Evolutionary conservation across 2,329 filamentous ascomycete species (phyloP).

Genomic region (Huntiella decipiens): DNA sequence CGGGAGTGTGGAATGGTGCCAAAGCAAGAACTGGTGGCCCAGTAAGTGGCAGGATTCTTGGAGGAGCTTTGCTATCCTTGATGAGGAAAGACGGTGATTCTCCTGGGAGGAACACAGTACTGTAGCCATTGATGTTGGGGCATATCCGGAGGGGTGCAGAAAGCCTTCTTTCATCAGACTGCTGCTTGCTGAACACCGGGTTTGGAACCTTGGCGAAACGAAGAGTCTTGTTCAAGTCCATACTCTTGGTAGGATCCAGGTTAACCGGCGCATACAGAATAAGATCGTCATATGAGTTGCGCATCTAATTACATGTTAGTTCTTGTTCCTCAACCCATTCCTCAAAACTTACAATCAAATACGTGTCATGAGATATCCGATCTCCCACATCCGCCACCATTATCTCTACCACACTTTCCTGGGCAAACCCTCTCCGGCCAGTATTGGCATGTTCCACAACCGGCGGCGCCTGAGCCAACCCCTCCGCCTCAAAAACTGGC

Average conservation of each 20-base stretch:
- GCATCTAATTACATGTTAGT: constrained; percentile 31
- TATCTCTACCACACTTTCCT: constrained; percentile 60
- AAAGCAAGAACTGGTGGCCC: constrained; percentile 51
- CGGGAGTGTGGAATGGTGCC: constrained; percentile 56
- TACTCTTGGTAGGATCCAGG: constrained; percentile 29
- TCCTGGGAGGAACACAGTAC: constrained; percentile 66
- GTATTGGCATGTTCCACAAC: constrained; percentile 48
- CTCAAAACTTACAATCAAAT: constrained; percentile 50
- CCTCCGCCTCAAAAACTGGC: constrained; percentile 55
- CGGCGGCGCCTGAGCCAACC: constrained; percentile 59
- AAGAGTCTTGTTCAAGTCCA: constrained; percentile 36
- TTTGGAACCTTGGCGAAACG: constrained; percentile 54
- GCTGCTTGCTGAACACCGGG: constrained; percentile 26
- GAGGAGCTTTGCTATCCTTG: constrained; percentile 59
- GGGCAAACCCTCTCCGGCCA: constrained; percentile 48
- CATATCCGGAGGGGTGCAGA: constrained; percentile 38
- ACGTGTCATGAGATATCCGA: constrained; percentile 46
- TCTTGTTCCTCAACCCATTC: neutral
- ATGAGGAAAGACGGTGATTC: constrained; percentile 63
- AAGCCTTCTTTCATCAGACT: constrained; percentile 26
- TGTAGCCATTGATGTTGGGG: constrained; percentile 55
- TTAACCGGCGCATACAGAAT: constrained; percentile 58
- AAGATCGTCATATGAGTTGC: constrained; percentile 63
- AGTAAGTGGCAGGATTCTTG: constrained; percentile 55
- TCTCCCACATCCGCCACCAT: constrained; percentile 75